These are phyloP conservation scores for Fusarium citri DNA, from an alignment of 2,329 filamentous ascomycete species.

Conservation along the genomic window DNA sequence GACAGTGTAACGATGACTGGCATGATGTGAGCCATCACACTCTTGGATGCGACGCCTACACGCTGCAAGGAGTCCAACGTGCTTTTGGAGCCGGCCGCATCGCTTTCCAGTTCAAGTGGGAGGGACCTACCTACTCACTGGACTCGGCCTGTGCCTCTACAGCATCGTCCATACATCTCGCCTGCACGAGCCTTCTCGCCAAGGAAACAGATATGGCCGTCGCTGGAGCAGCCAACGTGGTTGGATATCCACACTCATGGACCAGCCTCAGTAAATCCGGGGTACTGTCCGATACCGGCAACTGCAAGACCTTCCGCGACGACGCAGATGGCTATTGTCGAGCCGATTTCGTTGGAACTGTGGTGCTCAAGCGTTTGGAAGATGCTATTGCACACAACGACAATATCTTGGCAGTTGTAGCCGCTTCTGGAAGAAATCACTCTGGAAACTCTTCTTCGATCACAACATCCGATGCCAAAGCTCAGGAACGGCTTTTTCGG, in stretches of 20 bases:
- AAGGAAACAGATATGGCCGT: conserved; percentile 85
- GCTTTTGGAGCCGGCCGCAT: conserved; percentile 69
- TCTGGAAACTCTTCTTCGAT: conserved; percentile 77
- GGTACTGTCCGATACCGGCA: conserved; percentile 64
- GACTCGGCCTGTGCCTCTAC: conserved; percentile 83
- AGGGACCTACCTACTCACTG: conserved; percentile 75
- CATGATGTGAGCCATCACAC: not conserved
- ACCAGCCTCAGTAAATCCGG: conserved; percentile 71
- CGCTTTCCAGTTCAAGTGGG: conserved; percentile 82
- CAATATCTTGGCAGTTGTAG: conserved; percentile 72
- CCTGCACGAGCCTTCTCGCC: conserved; percentile 74
- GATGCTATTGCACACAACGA: conserved; percentile 67
- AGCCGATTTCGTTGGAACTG: conserved; percentile 58
- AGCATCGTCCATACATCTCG: conserved; percentile 74
- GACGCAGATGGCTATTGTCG: conserved; percentile 69
- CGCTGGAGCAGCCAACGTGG: conserved; percentile 76
- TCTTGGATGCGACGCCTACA: not conserved
- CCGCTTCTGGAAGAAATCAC: conserved; percentile 74
- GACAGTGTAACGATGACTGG: not conserved
- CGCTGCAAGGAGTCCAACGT: conserved; percentile 40
- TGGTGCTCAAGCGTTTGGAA: conserved; percentile 62
- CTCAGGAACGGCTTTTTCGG: conserved; percentile 59
- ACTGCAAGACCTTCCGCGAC: conserved; percentile 63
- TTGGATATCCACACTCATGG: conserved; percentile 74
- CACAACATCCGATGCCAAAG: conserved; percentile 73